phyloP scores from a whole-genome alignment of 106 monocot species.

The Amphibolis antarctica region DNA sequence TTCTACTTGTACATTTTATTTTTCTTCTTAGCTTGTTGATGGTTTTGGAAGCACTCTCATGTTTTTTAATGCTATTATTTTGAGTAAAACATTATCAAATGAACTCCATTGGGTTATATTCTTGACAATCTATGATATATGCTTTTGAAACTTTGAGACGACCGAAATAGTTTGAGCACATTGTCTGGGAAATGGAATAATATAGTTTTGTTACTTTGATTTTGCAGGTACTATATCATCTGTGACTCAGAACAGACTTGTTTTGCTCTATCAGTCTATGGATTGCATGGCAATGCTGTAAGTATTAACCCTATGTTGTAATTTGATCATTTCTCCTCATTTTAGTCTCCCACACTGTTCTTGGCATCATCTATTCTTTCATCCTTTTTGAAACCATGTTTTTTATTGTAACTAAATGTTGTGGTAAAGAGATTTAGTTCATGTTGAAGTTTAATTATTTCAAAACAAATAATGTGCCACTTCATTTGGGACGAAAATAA shows the following conservation, averaged over 20 bases:
- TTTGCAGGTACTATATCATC: constrained; percentile 73
- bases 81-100: no score
- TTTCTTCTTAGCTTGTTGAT: not conserved
- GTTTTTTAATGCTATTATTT: no score
- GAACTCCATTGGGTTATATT: no score
- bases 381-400: not conserved
- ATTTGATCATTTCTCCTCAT: not conserved
- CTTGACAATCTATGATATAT: no score
- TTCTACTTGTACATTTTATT: not conserved
- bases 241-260: constrained; percentile 52
- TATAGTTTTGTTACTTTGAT: not conserved
- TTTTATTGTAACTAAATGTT: not conserved
- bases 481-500: no score
- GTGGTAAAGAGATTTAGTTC: not conserved
- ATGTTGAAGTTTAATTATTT: not conserved
- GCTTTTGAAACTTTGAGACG: no score
- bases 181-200: no score
- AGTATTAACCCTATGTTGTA: not conserved
- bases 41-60: no score
- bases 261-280: constrained; percentile 79
- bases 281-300: constrained; percentile 69
- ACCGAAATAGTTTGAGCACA: no score
- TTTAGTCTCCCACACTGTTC: not conserved
- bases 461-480: not conserved
- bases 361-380: not conserved